Conservation (phyloP, 495 filamentous ascomycete genomes). For the Neurospora sp. region DNA sequence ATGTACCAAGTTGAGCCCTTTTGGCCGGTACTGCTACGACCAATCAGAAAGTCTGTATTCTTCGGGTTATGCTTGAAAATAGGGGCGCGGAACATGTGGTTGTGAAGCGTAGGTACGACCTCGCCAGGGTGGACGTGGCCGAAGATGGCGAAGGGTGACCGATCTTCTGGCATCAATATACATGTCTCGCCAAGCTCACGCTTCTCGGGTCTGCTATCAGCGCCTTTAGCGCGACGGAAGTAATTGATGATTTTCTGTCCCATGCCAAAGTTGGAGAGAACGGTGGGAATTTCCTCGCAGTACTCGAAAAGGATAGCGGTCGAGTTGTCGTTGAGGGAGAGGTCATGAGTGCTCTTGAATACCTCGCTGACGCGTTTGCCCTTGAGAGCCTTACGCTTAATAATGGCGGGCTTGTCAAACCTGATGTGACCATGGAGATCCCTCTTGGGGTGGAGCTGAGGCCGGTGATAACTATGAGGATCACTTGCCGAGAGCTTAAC, state of each 20-base stretch:
- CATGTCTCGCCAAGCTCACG: slow-evolving; percentile 68
- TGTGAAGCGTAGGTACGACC: slow-evolving; percentile 79
- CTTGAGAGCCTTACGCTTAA: slow-evolving; percentile 73
- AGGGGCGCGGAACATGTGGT: slow-evolving; percentile 89
- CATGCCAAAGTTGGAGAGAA: slow-evolving; percentile 96
- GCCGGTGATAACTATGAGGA: slow-evolving; percentile 86
- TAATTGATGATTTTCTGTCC: slow-evolving; percentile 91
- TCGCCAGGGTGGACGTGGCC: slow-evolving; percentile 86
- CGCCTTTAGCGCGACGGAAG: slow-evolving; percentile 76
- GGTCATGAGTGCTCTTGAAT: slow-evolving; percentile 62
- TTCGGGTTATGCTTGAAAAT: slow-evolving; percentile 79
- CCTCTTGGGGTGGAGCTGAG: slow-evolving; percentile 49
- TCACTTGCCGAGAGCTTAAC: slow-evolving; percentile 68
- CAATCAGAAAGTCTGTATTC: slow-evolving; percentile 76
- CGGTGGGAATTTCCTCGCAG: slow-evolving; percentile 83
- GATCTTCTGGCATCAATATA: slow-evolving; percentile 83
- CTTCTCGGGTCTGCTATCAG: slow-evolving; percentile 47
- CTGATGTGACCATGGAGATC: slow-evolving; percentile 39
- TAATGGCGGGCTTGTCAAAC: slow-evolving; percentile 49
- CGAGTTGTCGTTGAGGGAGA: slow-evolving; percentile 82
- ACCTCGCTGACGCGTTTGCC: slow-evolving; percentile 64
- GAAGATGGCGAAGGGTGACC: slow-evolving; percentile 90
- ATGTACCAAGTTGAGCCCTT: slow-evolving; percentile 68
- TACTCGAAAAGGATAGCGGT: slow-evolving; percentile 83
- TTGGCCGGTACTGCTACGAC: slow-evolving; percentile 63